Conservation (phyloP, 2,329 filamentous ascomycete species). For the Tolypocladium capitatum region DNA sequence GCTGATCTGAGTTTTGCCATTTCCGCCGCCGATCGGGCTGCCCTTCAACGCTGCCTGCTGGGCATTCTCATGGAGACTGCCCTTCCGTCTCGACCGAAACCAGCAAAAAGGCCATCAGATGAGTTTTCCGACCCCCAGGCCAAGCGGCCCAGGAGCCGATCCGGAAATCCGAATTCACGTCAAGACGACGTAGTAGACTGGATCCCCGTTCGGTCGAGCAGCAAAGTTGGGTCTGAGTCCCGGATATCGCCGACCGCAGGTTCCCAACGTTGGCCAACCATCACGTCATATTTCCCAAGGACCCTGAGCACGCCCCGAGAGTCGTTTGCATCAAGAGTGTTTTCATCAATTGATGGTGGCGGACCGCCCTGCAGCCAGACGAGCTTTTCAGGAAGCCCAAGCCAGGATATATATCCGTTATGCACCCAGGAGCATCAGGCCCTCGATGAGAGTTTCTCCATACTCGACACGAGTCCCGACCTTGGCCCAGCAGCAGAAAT, state of each 20-base stretch:
- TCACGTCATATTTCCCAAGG: neutral
- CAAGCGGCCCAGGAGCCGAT: constrained; percentile 2
- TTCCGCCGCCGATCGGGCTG: constrained; percentile 7
- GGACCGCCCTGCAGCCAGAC: constrained; percentile 17
- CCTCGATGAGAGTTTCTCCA: constrained; percentile 5
- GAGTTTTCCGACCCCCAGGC: constrained; percentile 6
- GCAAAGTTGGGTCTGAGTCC: neutral
- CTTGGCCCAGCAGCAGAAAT: no score
- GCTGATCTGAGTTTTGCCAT: neutral
- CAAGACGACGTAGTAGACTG: constrained; percentile 3
- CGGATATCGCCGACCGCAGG: neutral
- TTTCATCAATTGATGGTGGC: constrained; percentile 6
- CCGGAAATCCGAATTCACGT: neutral
- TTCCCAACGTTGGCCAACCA: neutral
- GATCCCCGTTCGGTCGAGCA: constrained; percentile 6
- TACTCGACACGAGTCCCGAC: neutral
- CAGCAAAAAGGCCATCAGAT: constrained; percentile 11
- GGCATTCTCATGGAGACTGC: constrained; percentile 4
- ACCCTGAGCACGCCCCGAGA: neutral
- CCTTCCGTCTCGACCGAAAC: constrained; percentile 1
- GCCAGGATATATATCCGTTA: constrained; percentile 1
- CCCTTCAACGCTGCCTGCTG: constrained; percentile 13
- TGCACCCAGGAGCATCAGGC: constrained; percentile 2
- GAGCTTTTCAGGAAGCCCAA: constrained; percentile 10
- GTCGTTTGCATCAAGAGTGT: constrained; percentile 2